Evolutionary conservation across 2,329 filamentous ascomycete genomes (phyloP), one percentile per base, ranked within the genome.

Genomic region (Botrytis deweyae): DNA sequence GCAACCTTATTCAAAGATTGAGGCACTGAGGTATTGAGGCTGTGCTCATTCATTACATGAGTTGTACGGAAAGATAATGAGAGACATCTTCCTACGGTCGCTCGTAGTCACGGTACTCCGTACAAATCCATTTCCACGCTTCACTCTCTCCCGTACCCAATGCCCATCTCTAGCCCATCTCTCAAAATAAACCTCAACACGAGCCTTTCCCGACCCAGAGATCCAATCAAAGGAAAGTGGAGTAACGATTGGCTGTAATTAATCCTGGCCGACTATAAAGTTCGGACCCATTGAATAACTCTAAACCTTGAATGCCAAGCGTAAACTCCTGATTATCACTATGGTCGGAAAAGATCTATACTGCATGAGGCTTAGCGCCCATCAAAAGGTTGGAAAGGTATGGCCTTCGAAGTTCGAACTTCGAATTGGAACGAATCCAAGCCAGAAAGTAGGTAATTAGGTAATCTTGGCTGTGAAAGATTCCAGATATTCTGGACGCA

Each of bases 301-400:
- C 29, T 62, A 70, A 64, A 61, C 67, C 67, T 70, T 70, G 55
- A 70, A 12, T 46, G 52, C 67, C 67, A 70, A 70, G 67, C 49
- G 16, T 25, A 42, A 42, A 42, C 65, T 58, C 65, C 65, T 68
- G 65, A 67, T 29, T 67, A 67, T 67, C 65, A 36, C 38, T 8
- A 58, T 58, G 14, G 18, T 18, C 52, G 52, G 14, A 7, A 67
- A 12, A 38, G 16, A 61, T 70, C 38, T 44, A 70, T 70, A 61
- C 65, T 18, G 0, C 1, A 44, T 44, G 4, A 18, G 12, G 52
- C 3, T 33, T 66, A 61, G 29, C 33, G 6, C 3, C 1, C 3
- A 1, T n/a, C 1, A 14, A 6, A 44, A 44, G 36, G 4, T 7
- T 16, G 0, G 22, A 22, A 22, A 38, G n/a, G 49, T 12, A 59